Base-by-base conservation (phyloP, 2,329 filamentous ascomycete species). In the Chlorencoelia australis region DNA sequence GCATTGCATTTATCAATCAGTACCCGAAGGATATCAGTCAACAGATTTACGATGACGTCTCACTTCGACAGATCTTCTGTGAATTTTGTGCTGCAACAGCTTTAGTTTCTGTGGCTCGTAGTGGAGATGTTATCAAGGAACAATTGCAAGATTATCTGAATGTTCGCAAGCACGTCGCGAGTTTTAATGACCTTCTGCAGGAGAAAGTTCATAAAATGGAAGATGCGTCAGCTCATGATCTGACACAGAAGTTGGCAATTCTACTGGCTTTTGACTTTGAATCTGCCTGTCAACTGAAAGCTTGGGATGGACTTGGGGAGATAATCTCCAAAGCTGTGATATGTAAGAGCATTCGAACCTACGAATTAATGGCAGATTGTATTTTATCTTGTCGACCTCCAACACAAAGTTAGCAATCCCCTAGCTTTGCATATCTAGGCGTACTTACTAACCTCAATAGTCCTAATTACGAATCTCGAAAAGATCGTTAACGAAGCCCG, bases 241-340 rank as follows among this genome's bases (percentile, higher is more conserved):
- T 85, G 11, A 50, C 64, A 5, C 58, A 61, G 2, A 88, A 86
- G 50, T 62, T 82, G 22, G 68, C 77, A 5, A 71, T 75, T 2
- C 59, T 94, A 13, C 63, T 85, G 6, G 74, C 81, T 1, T 83
- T 88, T 45, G 82, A 91, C 46, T 82, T 94, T 42, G 87, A 94
- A 61, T 80, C 76, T 2, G 75, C 79, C 0, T 61, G 82, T 25
- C 67, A 66, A 20, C 63, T 91, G 4, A 71, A 75, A 41, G 66
- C 70, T 14, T 91, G 79, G 80, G 71, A 82, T 28, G 67, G 73
- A 24, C 61, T 93, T 1, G 62, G 67, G 4, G 57, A 62, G 11
- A 71, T 86, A 6, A 68, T 91, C 15, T 52, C 68, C 36, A 68
- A 64, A 35, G 66, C 68, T 1, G 59, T 58, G 5, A 35, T 50